These are phyloP conservation scores for Limnanthes douglasii DNA, from an alignment of 345 rosid species.

Conservation along the genomic window DNA sequence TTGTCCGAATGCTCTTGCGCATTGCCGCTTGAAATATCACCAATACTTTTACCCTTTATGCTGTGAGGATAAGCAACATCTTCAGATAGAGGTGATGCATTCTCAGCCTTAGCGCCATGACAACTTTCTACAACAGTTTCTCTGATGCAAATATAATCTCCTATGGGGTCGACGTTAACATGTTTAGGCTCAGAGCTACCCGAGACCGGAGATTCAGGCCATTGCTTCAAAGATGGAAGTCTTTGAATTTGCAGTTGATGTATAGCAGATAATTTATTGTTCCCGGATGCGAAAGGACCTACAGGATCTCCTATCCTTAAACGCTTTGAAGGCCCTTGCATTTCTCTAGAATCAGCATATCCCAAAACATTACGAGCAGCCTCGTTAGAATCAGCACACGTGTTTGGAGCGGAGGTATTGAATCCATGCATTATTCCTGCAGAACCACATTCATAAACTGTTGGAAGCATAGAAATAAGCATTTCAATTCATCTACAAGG, in stretches of 20 bases:
- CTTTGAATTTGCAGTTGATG: too few species aligned
- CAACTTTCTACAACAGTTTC: background rate
- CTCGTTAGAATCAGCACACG: too few species aligned
- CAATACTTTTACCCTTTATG: too few species aligned
- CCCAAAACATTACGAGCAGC: constrained; percentile 2
- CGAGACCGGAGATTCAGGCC: constrained; percentile 20
- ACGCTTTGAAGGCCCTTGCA: constrained; percentile 11
- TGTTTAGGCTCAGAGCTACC: constrained; percentile 14
- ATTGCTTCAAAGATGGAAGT: constrained; percentile 16
- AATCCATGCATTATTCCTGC: too few species aligned
- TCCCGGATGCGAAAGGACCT: constrained; percentile 6
- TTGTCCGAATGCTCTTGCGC: too few species aligned
- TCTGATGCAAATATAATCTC: constrained; percentile 1
- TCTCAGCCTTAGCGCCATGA: background rate
- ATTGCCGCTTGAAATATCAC: constrained; percentile 1
- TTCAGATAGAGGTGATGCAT: constrained; percentile 1
- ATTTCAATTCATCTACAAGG: too few species aligned
- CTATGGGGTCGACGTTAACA: constrained; percentile 4
- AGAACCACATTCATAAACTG: too few species aligned
- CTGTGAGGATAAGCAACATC: too few species aligned
- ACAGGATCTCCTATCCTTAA: constrained; percentile 10
- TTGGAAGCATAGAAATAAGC: too few species aligned
- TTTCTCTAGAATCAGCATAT: constrained; percentile 9
- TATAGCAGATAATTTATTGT: too few species aligned
- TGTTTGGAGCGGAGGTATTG: too few species aligned